Evolutionary conservation across 495 filamentous ascomycete species (phyloP), one percentile per base, ranked within the genome.

Genomic region (Lichenothelia convexa): DNA sequence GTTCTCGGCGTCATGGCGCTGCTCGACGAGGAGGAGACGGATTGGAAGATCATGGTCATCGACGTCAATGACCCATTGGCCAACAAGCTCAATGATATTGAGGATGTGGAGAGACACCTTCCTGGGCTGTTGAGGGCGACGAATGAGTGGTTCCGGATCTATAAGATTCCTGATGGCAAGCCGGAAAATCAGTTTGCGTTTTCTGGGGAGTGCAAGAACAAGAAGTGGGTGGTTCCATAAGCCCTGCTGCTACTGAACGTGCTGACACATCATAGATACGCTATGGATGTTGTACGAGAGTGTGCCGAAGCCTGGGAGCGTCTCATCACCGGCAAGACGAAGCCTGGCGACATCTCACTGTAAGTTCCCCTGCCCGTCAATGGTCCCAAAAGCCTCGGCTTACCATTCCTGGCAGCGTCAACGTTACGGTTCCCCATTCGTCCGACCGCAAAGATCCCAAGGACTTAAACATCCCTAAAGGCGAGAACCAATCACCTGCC

Each of bases 81-180:
- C 34, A 58, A 80, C 43, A 93, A 93, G 71, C 82, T 99, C 49
- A 84, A 99, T 62, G 87, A 95, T 60, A 78, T 99, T 49, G 91
- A 95, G 70, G 91, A 99, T 60, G 87, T 99, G 39, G 91, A 95
- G 70, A 77, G 87, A 55, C 91, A 95, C 69, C 79, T 99, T 18
- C 91, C 91, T 30, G 91, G 91, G 43, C 78, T 95, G 26, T 67
- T 99, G 54, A 73, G 91, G 45, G 91, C 91, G 53, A 95, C 89
- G 56, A 99, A 99, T 57, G 91, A 99, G 71, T 99, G 91, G 91
- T 99, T 99, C 81, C 82, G 91, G 61, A 95, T 99, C 72, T 99
- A 99, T 76, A 95, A 95, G 72, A 95, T 99, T 64, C 91, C 91
- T 51, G 91, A 99, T 55, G 91, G 91, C 69, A 99, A 95, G 84